Evolutionary conservation across 495 filamentous ascomycete genomes (phyloP), one percentile per base, ranked within the genome.

Genomic region (Lasiosphaeria miniovina): DNA sequence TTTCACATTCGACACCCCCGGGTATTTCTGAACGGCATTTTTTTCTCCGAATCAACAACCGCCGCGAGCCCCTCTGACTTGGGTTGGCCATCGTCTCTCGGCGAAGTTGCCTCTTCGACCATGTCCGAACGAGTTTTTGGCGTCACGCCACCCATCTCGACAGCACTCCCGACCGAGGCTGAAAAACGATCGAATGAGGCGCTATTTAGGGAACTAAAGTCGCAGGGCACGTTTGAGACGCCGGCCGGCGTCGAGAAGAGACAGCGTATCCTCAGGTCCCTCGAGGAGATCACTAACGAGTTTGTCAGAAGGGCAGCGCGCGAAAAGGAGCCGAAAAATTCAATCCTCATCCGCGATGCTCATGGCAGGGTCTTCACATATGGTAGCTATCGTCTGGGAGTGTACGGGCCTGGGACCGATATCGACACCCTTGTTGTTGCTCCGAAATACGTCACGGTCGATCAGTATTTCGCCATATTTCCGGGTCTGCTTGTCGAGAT

Each of bases 381-480:
- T 73, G 94, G 94, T 54, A 98, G 95, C 75, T 98, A 90, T 72
- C 84, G 90, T 34, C 77, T 98, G 8, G 95, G 95, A 46, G 94
- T 96, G 48, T 96, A 92, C 76, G 93, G 92, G 3, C 94, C 94
- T 54, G 91, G 90, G 49, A 96, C 95, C 38, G 94, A 98, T 84
- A 96, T 98, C 65, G 94, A 98, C 75, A 98, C 94, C 14, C 84
- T 98, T 15, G 84, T 97, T 43, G 88, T 96, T 35, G 91, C 85
- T 34, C 94, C 94, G 15, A 91, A 89, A 68, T 91, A 96, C 63
- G 87, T 98, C 45, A 78, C 82, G 11, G 85, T 87, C 50, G 87
- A 93, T 36, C 91, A 98, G 70, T 98, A 96, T 74, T 98, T 98
- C 75, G 74, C 88, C 34, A 80, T 90, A 65, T 93, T 98, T 65